Evolutionary conservation across 371 early-diverging fungal species (phyloP), one percentile per base, ranked within the genome.

Genomic region (Smittium mucronatum): DNA sequence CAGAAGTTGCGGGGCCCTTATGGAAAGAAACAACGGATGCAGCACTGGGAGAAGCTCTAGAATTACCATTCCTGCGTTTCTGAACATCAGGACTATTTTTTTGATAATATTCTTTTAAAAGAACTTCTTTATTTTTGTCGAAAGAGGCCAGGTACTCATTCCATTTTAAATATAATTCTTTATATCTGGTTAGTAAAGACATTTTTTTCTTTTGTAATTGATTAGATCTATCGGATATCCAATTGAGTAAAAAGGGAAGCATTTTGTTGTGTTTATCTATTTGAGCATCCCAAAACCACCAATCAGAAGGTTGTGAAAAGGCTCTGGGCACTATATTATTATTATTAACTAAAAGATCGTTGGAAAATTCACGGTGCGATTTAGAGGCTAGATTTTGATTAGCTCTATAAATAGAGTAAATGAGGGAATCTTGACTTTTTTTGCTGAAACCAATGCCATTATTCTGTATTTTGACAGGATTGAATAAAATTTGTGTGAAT

Each of bases 261-360:
- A 83, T 67, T 30, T 72, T 74, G 5, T 64, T 70, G 59, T 85
- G 81, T 31, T 64, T 59, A 0, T 70, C 71, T 2, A 79, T 67
- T 69, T 82, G 84, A 17, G 81, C 80, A 36, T 84, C 73, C 74
- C 86, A 87, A 64, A 86, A 88, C 32, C 86, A 85, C 74, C 85
- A 88, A 30, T 88, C 87, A 16, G 26, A 77, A 75, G 69, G 77
- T 63, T 78, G 81, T 77, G 36, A 73, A 70, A 57, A 79, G 76
- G 36, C 77, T 69, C 64, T 85, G 73, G 60, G 81, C 68, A 81
- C 81, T 80, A 68, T 78, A 74, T 5, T 75, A 61, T 68, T 58
- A 71, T 72, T 69, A 70, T 76, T 72, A 75, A 36, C 26, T 26
- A 76, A 67, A 28, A 76, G 69, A 58, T 79, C 69, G 16, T 58